Evolutionary conservation across 2,329 filamentous ascomycete genomes (phyloP).

Genomic region (Cercospora canescens): DNA sequence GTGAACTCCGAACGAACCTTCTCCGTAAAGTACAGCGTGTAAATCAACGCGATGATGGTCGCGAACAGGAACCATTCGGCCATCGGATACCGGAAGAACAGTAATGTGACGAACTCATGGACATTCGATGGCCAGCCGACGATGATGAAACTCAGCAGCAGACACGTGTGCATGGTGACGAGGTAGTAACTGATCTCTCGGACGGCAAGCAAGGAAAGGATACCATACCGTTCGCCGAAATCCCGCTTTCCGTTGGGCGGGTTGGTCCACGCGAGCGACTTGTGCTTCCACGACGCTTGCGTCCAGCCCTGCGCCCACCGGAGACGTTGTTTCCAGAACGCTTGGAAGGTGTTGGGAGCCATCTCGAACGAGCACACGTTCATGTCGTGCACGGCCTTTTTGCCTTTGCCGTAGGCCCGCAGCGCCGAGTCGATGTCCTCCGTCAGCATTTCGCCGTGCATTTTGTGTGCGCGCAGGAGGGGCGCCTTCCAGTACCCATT

Average conservation of each 20-base stretch:
- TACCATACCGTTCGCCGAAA: conserved; percentile 44
- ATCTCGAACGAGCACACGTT: conserved; percentile 53
- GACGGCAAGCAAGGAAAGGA: conserved; percentile 48
- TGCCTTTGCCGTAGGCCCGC: conserved; percentile 46
- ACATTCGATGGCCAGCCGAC: conserved; percentile 45
- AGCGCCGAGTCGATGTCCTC: conserved; percentile 54
- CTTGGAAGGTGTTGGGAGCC: conserved; percentile 45
- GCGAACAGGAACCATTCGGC: conserved; percentile 46
- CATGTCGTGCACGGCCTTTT: conserved; percentile 49
- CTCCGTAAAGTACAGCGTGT: conserved; percentile 50
- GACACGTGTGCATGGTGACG: conserved; percentile 50
- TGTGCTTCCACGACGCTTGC: conserved; percentile 48
- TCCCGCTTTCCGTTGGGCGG: conserved; percentile 38
- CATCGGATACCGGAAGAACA: conserved; percentile 52
- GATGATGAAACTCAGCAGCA: conserved; percentile 49
- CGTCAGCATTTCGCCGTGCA: conserved; percentile 53
- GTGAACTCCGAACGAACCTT: conserved; percentile 50
- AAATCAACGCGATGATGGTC: conserved; percentile 44
- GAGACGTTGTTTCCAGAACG: conserved; percentile 54
- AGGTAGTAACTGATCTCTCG: conserved; percentile 52
- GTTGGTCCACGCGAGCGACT: conserved; percentile 45
- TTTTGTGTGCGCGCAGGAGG: conserved; percentile 48
- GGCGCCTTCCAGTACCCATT: conserved; percentile 52
- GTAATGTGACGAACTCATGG: conserved; percentile 39
- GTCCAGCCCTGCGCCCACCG: conserved; percentile 54